Base-by-base conservation (phyloP, 768 basidiomycete genomes). In the Tricholoma matsutake region DNA sequence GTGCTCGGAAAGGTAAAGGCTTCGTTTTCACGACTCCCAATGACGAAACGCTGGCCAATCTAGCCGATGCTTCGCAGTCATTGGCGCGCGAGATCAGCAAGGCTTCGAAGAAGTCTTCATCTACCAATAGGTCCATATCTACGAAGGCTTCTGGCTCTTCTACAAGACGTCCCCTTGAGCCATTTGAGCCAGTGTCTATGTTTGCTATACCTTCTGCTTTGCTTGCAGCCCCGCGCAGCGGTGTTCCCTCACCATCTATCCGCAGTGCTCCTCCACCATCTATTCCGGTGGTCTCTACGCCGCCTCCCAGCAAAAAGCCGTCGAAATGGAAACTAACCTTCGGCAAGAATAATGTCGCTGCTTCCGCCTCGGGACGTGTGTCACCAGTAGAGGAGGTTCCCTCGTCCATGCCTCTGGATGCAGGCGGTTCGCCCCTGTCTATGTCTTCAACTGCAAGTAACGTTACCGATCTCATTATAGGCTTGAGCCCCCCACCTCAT, bases 311-410 rank as follows among this genome's bases (percentile, higher is more conserved):
- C 59, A 94, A 92, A 80, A 94, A 94, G 79, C 79, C 89, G 57
- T 92, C 89, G n/a, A 92, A 87, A 69, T 88, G 94, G 91, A 91
- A 89, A 75, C 79, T 91, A 67, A 79, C 86, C 66, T 89, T 93
- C 73, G 80, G 90, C 63, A 87, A 85, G 76, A 78, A 75, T 68
- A 81, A 72, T 65, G 72, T 77, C 37, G 66, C 79, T 56, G 68
- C 76, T 39, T 65, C 76, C 20, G 63, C 74, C 5, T 69, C 77
- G 34, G 81, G 79, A 41, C 71, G 71, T 51, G 67, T 75, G 11
- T 77, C 77, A 25, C 77, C 78, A 13, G 72, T 74, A 16, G 79
- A 80, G 59, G 81, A 79, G 59, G 64, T 68, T n/a, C 66, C 73
- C 10, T 70, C 74, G 22, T 67, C 72, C 14, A 64, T 70, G 13